Conservation (phyloP, 345 rosid genomes). For the Melaleuca alternifolia region DNA sequence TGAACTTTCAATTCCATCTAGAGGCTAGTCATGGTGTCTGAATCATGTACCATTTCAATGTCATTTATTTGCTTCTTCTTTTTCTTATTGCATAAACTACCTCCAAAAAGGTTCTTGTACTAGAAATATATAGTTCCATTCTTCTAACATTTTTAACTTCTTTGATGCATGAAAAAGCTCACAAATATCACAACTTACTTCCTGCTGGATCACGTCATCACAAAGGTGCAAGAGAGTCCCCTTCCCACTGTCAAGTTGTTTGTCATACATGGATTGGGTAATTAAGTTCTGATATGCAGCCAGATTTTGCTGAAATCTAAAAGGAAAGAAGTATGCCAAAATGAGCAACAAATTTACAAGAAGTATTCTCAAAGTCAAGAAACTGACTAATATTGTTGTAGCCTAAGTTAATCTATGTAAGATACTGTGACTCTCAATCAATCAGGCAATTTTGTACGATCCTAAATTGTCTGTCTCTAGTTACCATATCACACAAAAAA, state of each 20-base stretch:
- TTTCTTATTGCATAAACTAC: neutral
- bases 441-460: neutral
- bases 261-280: constrained; percentile 92
- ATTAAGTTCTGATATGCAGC: constrained; percentile 85
- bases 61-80: neutral
- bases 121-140: neutral
- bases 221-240: constrained; percentile 96
- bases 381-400: neutral
- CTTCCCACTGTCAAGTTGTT: constrained; percentile 92
- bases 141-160: neutral
- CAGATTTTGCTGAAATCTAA: constrained; percentile 81
- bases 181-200: constrained; percentile 40
- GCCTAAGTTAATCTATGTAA: neutral
- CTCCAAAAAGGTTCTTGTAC: neutral
- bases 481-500: neutral
- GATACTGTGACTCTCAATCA: neutral
- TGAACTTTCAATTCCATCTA: neutral
- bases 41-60: neutral
- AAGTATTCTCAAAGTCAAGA: neutral
- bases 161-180: neutral
- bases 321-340: constrained; percentile 2
- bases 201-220: constrained; percentile 97
- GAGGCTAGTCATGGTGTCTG: neutral
- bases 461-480: neutral
- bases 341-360: neutral